Conservation (phyloP, 1,139 yeast species). For the Hansenula anomala region DNA sequence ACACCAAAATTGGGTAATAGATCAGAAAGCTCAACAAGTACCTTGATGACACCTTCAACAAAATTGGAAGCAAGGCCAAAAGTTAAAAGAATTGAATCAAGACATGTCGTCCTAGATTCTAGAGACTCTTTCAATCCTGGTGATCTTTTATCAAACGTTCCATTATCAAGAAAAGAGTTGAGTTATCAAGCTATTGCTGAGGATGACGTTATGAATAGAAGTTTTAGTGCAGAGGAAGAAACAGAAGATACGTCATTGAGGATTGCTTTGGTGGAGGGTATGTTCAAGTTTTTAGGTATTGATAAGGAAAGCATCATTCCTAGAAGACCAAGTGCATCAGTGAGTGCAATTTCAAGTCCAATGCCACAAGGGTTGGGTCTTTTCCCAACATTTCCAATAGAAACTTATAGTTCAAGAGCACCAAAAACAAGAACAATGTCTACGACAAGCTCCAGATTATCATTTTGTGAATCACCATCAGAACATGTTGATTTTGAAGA, state of each 20-base stretch:
- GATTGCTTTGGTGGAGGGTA: slow-evolving; percentile 67
- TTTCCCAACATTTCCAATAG: slow-evolving; percentile 11
- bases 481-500: slow-evolving; percentile 36
- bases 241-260: slow-evolving; percentile 71
- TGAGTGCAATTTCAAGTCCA: slow-evolving; percentile 21
- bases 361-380: slow-evolving; percentile 14
- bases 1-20: background rate
- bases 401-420: background rate
- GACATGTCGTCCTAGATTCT: slow-evolving; percentile 64
- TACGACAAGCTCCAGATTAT: slow-evolving; percentile 10
- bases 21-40: slow-evolving; percentile 4
- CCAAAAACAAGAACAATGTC: slow-evolving; percentile 11
- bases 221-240: slow-evolving; percentile 65
- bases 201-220: slow-evolving; percentile 29
- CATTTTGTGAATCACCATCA: too few species aligned
- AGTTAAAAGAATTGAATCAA: slow-evolving; percentile 32
- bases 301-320: slow-evolving; percentile 36
- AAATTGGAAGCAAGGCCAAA: slow-evolving; percentile 8
- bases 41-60: slow-evolving; percentile 5
- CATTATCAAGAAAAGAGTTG: slow-evolving; percentile 52
- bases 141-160: slow-evolving; percentile 77
- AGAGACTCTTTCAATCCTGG: slow-evolving; percentile 70
- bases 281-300: slow-evolving; percentile 71
- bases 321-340: slow-evolving; percentile 7
- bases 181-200: slow-evolving; percentile 5